These are phyloP conservation scores for Coccomyxa sp. DNA, from an alignment of 139 green algal genomes.

Conservation along the genomic window DNA sequence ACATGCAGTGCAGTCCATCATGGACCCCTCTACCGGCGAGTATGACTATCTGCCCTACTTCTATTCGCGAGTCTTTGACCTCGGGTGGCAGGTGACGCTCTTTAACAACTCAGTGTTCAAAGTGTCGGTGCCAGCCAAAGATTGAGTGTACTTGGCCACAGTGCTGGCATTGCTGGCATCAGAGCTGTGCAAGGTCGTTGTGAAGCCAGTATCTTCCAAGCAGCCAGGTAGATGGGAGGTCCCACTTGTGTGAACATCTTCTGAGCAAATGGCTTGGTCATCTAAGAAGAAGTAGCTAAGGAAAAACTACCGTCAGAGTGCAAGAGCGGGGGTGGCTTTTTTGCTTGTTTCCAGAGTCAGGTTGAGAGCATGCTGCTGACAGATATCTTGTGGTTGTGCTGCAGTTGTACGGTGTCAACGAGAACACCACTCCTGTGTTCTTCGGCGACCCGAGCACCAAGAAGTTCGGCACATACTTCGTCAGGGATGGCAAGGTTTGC, in stretches of 20 bases:
- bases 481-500: conserved; percentile 56
- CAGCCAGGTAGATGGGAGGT: no score
- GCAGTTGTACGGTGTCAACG: conserved; percentile 65
- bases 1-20: conserved; percentile 36
- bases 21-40: conserved; percentile 24
- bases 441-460: conserved; percentile 43
- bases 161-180: no score
- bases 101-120: background rate
- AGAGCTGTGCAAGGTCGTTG: no score
- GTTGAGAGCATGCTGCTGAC: no score
- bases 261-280: no score
- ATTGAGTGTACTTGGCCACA: no score
- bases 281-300: no score
- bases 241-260: no score
- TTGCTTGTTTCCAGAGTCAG: no score
- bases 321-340: no score
- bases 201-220: no score
- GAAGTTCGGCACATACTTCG: conserved; percentile 87
- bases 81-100: conserved; percentile 66
- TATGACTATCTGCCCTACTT: conserved; percentile 96
- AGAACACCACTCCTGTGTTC: conserved; percentile 35
- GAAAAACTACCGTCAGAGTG: no score
- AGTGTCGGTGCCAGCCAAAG: background rate
- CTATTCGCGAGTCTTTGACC: conserved; percentile 84
- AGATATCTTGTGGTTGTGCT: background rate